A percentile compares a stretch with the other conserved stretches of the same genome.
Evolutionary conservation across 495 filamentous ascomycete genomes (phyloP).

Genomic region (Aspergillus taichungensis): DNA sequence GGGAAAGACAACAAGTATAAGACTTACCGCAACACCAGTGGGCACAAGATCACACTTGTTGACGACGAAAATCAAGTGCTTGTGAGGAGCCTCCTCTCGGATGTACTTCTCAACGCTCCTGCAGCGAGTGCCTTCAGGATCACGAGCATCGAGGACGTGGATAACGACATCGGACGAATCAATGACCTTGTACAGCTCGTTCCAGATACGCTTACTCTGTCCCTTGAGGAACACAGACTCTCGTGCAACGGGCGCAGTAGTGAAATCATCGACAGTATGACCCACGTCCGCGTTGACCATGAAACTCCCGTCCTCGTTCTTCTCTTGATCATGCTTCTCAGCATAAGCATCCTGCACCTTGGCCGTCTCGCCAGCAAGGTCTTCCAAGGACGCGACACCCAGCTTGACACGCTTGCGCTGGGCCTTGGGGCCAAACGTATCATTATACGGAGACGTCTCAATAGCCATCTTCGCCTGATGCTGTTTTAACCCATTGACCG

Average conservation of each 20-base stretch:
- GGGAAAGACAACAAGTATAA: slow-evolving; percentile 7
- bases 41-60: slow-evolving; percentile 98
- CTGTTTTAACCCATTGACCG: slow-evolving; percentile 71
- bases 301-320: slow-evolving; percentile 58
- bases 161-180: slow-evolving; percentile 94
- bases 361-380: slow-evolving; percentile 69
- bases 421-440: slow-evolving; percentile 88
- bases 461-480: slow-evolving; percentile 92
- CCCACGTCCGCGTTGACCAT: slow-evolving; percentile 44
- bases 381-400: slow-evolving; percentile 66
- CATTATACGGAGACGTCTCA: slow-evolving; percentile 73
- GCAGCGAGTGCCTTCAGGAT: slow-evolving; percentile 85
- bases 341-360: slow-evolving; percentile 71
- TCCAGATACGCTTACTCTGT: slow-evolving; percentile 92
- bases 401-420: slow-evolving; percentile 89
- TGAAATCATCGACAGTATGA: slow-evolving; percentile 38
- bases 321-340: slow-evolving; percentile 66
- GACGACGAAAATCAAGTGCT: slow-evolving; percentile 83
- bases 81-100: slow-evolving; percentile 84
- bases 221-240: slow-evolving; percentile 93
- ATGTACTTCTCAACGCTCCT: slow-evolving; percentile 89
- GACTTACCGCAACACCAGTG: slow-evolving; percentile 85
- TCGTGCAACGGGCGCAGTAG: slow-evolving; percentile 55
- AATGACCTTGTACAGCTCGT: slow-evolving; percentile 96
- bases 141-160: slow-evolving; percentile 88